Conservation (phyloP, 1,284 basidiomycete genomes). For the Neotropicomus parvogracilis region DNA sequence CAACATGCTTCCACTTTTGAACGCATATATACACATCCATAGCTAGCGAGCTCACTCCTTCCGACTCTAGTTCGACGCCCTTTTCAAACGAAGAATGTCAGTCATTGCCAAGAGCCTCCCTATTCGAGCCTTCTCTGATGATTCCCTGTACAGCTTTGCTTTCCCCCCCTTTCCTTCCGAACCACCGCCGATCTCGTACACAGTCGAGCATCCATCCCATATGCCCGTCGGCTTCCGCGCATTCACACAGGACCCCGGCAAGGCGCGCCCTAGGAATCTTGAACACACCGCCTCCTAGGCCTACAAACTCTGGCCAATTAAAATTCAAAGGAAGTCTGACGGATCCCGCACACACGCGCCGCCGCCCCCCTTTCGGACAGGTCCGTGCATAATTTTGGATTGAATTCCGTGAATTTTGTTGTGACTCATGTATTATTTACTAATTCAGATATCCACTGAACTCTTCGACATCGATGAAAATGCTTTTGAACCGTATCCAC, state of each 20-base stretch:
- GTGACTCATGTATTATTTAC: constrained; percentile 25
- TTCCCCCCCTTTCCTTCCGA: constrained; percentile 57
- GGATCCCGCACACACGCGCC: constrained; percentile 65
- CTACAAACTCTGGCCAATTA: constrained; percentile 51
- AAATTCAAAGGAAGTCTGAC: constrained; percentile 68
- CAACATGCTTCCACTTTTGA: constrained; percentile 1
- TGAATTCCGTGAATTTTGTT: constrained; percentile 13
- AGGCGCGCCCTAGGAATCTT: constrained; percentile 37
- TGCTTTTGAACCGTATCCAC: constrained; percentile 51
- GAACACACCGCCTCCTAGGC: constrained; percentile 67
- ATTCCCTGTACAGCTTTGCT: constrained; percentile 46
- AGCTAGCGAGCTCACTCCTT: constrained; percentile 47
- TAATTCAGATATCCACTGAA: constrained; percentile 46
- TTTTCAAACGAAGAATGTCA: constrained; percentile 47
- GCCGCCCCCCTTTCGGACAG: constrained; percentile 51
- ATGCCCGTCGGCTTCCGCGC: constrained; percentile 19
- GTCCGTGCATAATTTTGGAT: constrained; percentile 33
- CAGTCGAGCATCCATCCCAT: constrained; percentile 43
- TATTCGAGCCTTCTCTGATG: constrained; percentile 22
- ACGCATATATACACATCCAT: constrained; percentile 35
- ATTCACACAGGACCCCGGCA: constrained; percentile 25
- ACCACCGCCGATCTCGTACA: constrained; percentile 58
- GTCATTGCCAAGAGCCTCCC: constrained; percentile 19
- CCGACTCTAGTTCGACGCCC: constrained; percentile 42
- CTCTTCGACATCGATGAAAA: constrained; percentile 74